Base-by-base conservation (phyloP, 495 filamentous ascomycete genomes). In the Aspergillus sparsus region DNA sequence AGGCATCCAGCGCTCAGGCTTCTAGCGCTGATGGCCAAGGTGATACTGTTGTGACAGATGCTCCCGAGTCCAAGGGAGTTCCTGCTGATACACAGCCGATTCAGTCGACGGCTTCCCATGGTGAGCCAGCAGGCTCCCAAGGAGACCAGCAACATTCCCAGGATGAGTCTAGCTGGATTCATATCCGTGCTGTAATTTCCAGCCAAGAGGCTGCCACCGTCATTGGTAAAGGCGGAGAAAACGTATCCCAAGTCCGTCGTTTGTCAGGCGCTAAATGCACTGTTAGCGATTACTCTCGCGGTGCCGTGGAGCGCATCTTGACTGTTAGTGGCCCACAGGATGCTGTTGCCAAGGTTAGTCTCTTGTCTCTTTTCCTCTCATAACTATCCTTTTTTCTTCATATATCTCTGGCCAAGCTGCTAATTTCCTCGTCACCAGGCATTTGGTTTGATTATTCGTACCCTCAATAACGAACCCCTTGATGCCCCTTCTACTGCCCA, bases 141-240 rank as follows among this genome's bases (percentile, higher is more conserved):
- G 69, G 77, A 53, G 76, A 81, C 11, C 74, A 77, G 63, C 78
- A 78, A 62, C 74, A 74, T 50, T 75, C 79, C 21, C 84, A 93
- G 67, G 95, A 98, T 68, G 95, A 98, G 76, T 94, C 89, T 47
- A 85, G 83, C 39, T 98, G 95, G 95, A 91, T 98, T 61, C 95
- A 98, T 74, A 88, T 98, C 65, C 89, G 94, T 62, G 89, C 95
- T 15, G 88, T 96, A 65, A 98, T 98, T 64, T 93, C 93, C 36
- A 98, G 92, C 73, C 91, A 89, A 45, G 94, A 98, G 75, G 94
- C 94, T 64, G 94, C 94, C 31, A 98, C 94, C 54, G 89, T 97
- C 54, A 98, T 98, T 79, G 94, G 94, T 60, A 98, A 97, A 79
- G 93, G 92, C 67, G 94, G 94, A 68, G 94, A 98, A 78, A 98